phyloP scores from a whole-genome alignment of 768 basidiomycete genomes.

The Lentinula aciculospora region DNA sequence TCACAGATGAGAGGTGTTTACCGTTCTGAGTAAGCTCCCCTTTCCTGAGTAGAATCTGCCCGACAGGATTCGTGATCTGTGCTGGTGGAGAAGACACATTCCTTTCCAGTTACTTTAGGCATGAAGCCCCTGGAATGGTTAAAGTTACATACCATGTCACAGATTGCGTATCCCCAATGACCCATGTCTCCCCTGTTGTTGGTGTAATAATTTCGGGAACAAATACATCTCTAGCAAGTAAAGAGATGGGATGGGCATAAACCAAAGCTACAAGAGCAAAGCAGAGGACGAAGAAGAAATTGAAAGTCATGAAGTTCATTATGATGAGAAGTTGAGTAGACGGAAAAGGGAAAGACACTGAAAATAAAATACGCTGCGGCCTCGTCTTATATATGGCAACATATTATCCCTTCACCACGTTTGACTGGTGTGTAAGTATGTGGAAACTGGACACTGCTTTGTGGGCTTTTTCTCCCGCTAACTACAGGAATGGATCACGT shows the following conservation, averaged over 20 bases:
- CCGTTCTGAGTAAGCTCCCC: background rate
- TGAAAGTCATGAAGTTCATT: constrained; percentile 5
- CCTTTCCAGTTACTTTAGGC: background rate
- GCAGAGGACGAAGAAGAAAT: background rate
- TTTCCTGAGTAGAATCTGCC: constrained; percentile 7
- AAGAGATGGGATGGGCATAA: constrained; percentile 1
- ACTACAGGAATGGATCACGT: too few relatives aligned
- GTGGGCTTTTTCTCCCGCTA: too few relatives aligned
- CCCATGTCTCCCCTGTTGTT: background rate
- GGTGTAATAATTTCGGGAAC: background rate
- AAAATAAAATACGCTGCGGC: background rate
- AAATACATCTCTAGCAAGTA: background rate
- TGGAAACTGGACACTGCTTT: background rate
- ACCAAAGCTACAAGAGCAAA: background rate
- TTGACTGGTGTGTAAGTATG: background rate
- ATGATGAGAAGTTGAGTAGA: background rate
- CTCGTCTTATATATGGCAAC: background rate
- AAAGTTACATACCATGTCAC: background rate
- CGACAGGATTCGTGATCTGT: constrained; percentile 7
- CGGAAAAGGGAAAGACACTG: background rate
- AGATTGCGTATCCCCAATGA: background rate
- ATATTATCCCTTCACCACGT: background rate
- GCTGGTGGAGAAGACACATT: constrained; percentile 3
- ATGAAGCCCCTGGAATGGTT: background rate
- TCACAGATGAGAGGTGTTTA: background rate